phyloP scores from a whole-genome alignment of 257 asterid genomes.

The Nicotiana tabacum region DNA sequence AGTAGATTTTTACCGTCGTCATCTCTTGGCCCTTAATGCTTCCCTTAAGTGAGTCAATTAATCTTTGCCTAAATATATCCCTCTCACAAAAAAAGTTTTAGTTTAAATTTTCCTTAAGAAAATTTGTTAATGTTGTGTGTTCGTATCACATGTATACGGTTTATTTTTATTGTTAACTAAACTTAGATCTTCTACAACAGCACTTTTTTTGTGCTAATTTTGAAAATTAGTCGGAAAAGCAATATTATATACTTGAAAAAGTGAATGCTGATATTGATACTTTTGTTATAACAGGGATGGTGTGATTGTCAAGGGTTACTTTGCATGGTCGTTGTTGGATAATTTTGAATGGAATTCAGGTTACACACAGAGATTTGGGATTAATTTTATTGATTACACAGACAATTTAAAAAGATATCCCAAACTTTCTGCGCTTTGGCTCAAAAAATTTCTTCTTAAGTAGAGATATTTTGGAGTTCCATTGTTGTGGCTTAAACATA shows the following conservation, averaged over 20 bases:
- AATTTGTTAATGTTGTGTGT: background rate
- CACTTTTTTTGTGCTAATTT: background rate
- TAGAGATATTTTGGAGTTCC: background rate
- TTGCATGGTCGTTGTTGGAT: conserved; percentile 49
- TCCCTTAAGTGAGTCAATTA: conserved; percentile 37
- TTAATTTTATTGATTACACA: conserved; percentile 28
- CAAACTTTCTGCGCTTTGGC: conserved; percentile 40
- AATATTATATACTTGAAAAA: background rate
- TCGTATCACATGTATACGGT: background rate
- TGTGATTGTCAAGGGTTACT: conserved; percentile 42
- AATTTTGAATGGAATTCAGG: conserved; percentile 47
- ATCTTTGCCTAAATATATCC: background rate
- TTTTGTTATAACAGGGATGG: conserved; percentile 14
- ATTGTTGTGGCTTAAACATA: background rate
- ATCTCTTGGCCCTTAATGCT: conserved; percentile 28
- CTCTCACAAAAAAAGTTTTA: background rate
- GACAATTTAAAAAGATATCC: conserved; percentile 30
- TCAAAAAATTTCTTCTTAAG: conserved; percentile 27
- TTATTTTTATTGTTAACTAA: background rate
- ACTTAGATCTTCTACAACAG: background rate
- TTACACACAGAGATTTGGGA: conserved; percentile 34
- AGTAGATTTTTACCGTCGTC: conserved; percentile 28
- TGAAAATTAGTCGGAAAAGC: no score
- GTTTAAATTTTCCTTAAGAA: background rate
- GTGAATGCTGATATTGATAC: background rate